Percentiles rank a stretch among this genome's conserved stretches.
Conservation (phyloP, 345 rosid genomes). For the Populus ilicifolia region DNA sequence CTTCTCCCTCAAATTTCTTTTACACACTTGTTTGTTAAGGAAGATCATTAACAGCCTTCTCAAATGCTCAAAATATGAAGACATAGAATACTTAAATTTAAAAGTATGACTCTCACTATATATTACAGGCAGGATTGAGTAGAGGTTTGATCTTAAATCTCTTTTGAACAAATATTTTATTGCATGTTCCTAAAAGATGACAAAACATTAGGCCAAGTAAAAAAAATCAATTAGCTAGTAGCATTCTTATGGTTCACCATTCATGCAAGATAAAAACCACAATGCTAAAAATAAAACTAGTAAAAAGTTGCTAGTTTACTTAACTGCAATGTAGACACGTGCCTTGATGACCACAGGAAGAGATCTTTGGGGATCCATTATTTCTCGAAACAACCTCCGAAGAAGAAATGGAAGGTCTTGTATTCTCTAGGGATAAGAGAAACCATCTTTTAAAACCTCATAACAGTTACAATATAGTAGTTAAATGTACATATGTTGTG, state of each 20-base stretch:
- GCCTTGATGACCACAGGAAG: constrained; percentile 82
- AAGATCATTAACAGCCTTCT: neutral
- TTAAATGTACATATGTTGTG: neutral
- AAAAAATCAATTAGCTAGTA: neutral
- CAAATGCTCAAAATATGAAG: neutral
- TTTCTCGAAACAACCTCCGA: constrained; percentile 64
- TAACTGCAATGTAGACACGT: constrained; percentile 80
- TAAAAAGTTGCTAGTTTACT: constrained; percentile 23
- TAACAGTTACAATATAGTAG: neutral
- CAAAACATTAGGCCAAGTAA: neutral
- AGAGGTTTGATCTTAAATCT: neutral
- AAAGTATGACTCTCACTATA: neutral
- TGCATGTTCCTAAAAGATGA: neutral
- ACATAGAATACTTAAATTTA: neutral
- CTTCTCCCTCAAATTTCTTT: no score
- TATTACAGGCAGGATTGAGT: neutral
- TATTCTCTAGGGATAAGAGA: constrained; percentile 48
- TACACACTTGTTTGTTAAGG: no score
- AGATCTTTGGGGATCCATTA: constrained; percentile 77
- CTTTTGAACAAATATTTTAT: neutral
- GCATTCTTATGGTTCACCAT: neutral
- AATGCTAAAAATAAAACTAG: neutral
- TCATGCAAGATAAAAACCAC: neutral
- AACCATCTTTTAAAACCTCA: neutral
- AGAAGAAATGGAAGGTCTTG: constrained; percentile 93